A percentile compares a stretch with the other conserved stretches of the same genome.
These are phyloP conservation scores for Guyanaporus albipodus DNA, from an alignment of 768 basidiomycete species.

Conservation along the genomic window DNA sequence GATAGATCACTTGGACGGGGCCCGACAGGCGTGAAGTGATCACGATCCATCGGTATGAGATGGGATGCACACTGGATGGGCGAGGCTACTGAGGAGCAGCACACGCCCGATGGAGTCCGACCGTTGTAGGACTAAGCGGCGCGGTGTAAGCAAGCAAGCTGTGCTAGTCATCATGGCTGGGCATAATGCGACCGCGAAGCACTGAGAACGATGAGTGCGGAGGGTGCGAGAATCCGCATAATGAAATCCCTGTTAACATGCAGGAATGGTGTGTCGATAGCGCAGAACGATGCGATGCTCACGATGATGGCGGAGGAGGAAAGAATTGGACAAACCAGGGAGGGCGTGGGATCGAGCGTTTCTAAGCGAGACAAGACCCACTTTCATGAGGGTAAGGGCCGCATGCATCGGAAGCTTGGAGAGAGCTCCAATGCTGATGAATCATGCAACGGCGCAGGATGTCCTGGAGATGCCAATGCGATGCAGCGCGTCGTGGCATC, in stretches of 20 bases:
- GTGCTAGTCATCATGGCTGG: not conserved
- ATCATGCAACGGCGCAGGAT: no score
- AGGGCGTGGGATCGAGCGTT: constrained; percentile 3
- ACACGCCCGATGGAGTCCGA: not conserved
- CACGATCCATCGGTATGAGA: not conserved
- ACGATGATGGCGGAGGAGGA: not conserved
- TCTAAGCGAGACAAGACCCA: constrained; percentile 12
- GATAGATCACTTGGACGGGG: constrained; percentile 2
- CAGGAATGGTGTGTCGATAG: constrained; percentile 19
- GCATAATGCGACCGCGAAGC: not conserved
- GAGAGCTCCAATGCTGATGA: no score
- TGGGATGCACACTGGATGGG: constrained; percentile 1
- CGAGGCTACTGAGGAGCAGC: constrained; percentile 3
- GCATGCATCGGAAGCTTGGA: not conserved
- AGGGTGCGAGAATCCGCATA: not conserved
- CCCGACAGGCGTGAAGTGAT: constrained; percentile 1
- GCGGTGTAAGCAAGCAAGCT: not conserved
- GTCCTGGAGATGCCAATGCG: no score
- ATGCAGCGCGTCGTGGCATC: not conserved
- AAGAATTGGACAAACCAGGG: not conserved
- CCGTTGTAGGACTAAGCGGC: not conserved
- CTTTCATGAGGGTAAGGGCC: not conserved
- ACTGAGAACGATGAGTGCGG: not conserved
- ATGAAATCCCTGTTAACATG: constrained; percentile 15
- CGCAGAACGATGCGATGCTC: constrained; percentile 8